Evolutionary conservation across 2,329 filamentous ascomycete genomes (phyloP), one percentile per base, ranked within the genome.

Genomic region (Stachybotrys chlorohalonatus): DNA sequence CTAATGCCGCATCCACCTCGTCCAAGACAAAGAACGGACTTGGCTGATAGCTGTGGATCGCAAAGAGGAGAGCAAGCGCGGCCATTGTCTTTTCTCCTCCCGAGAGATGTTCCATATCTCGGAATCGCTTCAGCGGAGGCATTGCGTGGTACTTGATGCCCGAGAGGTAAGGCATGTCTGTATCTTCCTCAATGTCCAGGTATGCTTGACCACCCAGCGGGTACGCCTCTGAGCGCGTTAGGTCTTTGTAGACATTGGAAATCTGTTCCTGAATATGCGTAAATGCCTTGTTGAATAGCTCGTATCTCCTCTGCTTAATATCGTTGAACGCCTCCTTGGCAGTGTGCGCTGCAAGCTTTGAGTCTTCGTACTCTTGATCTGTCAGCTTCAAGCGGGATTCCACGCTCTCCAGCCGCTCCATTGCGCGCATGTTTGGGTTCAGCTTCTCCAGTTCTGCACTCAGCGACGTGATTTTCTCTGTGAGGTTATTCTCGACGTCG

Each of bases 61-160:
- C 94, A 68, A 99, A 99, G 5, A 99, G 81, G 47, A 99, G 79
- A n/a, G 94, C 94, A 46, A 99, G 78, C 13, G 94, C 94, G 1
- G 94, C 94, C 86, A 99, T 99, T 0, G 94, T 99, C 79, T 99
- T 99, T 74, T 99, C 94, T 54, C 94, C 94, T 64, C 94, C 94
- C 1, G 90, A 96, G 9, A 99, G 77, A 68, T 96, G 94, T 71
- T 99, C 94, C 94, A 99, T 99, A 70, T 99, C 95, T 63, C 94
- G 84, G 82, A 99, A 99, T 49, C 94, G 90, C 75, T 99, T 99
- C 58, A 96, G 83, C 1, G 94, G 94, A 17, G 94, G 94, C 92
- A 97, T 99, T 58, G 94, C 95, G 68, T 97, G 92, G 73, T 99
- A 99, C 68, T 96, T 96, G 73, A 99, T 91, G 36, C 94, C 94